Evolutionary conservation across 2,329 filamentous ascomycete species (phyloP).

Genomic region (Parascedosporium putredinis): DNA sequence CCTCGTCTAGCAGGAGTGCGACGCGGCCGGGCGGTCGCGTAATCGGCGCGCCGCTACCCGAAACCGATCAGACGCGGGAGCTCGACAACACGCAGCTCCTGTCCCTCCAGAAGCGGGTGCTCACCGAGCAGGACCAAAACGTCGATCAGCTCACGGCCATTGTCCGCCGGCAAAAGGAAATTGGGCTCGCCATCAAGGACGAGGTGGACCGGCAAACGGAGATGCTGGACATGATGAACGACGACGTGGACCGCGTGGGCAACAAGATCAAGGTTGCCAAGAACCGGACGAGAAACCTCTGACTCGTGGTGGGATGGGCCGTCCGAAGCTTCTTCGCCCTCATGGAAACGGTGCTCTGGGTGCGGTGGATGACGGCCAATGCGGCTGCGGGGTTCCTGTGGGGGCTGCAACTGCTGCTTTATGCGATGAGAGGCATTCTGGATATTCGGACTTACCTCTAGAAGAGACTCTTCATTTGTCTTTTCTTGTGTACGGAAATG

Average conservation of each 20-base stretch:
- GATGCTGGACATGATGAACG: conserved; percentile 56
- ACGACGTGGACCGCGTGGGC: conserved; percentile 54
- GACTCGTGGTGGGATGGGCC: conserved; percentile 16
- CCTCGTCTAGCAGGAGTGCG: conserved; percentile 26
- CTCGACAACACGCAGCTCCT: conserved; percentile 66
- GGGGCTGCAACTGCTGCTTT: conserved; percentile 10
- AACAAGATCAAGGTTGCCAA: conserved; percentile 67
- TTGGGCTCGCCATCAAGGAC: conserved; percentile 65
- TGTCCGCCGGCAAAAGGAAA: conserved; percentile 63
- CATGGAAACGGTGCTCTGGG: conserved; percentile 8
- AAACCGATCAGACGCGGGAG: conserved; percentile 68
- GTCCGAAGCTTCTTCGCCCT: background rate
- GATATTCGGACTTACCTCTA: conserved; percentile 1
- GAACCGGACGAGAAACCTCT: conserved; percentile 58
- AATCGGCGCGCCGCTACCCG: conserved; percentile 59
- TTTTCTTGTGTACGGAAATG: background rate
- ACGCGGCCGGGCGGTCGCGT: conserved; percentile 46
- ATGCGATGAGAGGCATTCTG: conserved; percentile 8
- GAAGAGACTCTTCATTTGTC: background rate
- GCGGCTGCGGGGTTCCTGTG: conserved; percentile 10
- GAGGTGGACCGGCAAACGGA: conserved; percentile 63
- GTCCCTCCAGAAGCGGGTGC: conserved; percentile 63
- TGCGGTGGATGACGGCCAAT: conserved; percentile 10
- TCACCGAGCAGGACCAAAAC: conserved; percentile 64
- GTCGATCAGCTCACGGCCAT: conserved; percentile 59